Evolutionary conservation across 1,139 yeast genomes (phyloP), one percentile per base, ranked within the genome.

Genomic region (Blastobotrys elegans): DNA sequence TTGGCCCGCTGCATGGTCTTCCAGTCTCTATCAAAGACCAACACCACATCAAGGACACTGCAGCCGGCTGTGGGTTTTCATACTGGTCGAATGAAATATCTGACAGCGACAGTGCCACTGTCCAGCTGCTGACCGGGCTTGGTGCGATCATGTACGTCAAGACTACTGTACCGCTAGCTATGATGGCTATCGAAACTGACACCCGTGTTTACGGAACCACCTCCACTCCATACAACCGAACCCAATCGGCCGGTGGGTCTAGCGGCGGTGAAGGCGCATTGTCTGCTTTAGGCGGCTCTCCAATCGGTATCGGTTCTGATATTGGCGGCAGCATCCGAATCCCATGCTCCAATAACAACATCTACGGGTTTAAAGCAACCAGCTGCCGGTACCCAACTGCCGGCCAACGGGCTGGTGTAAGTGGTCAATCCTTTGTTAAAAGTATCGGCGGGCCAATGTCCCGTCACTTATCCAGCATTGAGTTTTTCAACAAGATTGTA

Each of bases 211-310:
- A 65, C 53, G 84, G 84, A 0, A 48, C 44, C n/a, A 62, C 67
- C 7, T 36, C 49, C 18, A 77, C 76, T 55, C 69, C 79, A 2
- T 54, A 62, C 43, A 75, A 78, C 54, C 65, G 67, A 22, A 55
- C 57, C 2, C 63, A 76, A 36, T 64, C 77, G 1, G 61, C 75
- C 13, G 84, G 84, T 27, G 85, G 85, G 1, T 73, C 80, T 3
- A 72, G 79, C 13, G 84, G 84, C 7, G 85, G 85, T 37, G 84
- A 77, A 58, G 82, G 79, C 11, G 74, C 83, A 0, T 60, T 79
- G 26, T 57, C 77, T 29, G 79, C 73, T 1, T 60, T 73, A 18
- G 69, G 69, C 36, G 83, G 77, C 6, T 66, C 79, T 0, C 62
- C 70, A 6, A 52, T 77, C 29, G 84, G 83, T 0, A 62, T 78